Evolutionary conservation across 2,329 filamentous ascomycete species (phyloP).

Genomic region (Diaporthe citriasiana): DNA sequence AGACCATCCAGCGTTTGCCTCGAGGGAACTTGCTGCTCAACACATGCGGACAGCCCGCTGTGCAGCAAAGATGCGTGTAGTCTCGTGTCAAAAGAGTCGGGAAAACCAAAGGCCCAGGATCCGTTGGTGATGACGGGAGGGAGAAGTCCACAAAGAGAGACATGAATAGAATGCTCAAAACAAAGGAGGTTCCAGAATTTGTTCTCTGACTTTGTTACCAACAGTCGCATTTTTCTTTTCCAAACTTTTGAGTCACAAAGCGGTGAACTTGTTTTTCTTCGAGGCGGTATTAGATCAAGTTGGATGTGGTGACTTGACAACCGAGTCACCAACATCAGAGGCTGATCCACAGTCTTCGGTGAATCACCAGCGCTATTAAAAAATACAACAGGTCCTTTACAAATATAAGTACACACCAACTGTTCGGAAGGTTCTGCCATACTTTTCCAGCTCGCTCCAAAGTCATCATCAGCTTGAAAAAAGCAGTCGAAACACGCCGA

Average conservation of each 20-base stretch:
- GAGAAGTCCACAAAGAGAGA: conserved; percentile 2
- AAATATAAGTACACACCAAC: too few species aligned
- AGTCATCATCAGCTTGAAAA: not conserved
- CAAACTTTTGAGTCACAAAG: not conserved
- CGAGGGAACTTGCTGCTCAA: conserved; percentile 24
- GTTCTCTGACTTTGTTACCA: too few species aligned
- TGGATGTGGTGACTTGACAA: too few species aligned
- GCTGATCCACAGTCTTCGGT: not conserved
- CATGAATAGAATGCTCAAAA: not conserved
- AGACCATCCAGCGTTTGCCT: conserved; percentile 16
- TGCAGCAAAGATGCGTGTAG: conserved; percentile 24
- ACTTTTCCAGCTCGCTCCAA: not conserved
- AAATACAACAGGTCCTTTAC: not conserved
- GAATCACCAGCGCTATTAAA: not conserved
- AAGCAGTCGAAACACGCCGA: not conserved
- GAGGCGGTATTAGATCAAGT: too few species aligned
- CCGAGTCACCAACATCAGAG: not conserved
- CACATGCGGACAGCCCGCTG: conserved; percentile 9
- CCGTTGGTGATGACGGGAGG: conserved; percentile 12
- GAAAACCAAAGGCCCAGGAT: not conserved
- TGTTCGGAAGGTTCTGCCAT: not conserved
- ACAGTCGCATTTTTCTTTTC: not conserved
- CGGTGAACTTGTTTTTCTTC: not conserved
- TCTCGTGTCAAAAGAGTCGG: not conserved
- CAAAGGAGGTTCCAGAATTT: not conserved